Base-by-base conservation (phyloP, 176 grass and related monocot species). In the Triticum turgidum region DNA sequence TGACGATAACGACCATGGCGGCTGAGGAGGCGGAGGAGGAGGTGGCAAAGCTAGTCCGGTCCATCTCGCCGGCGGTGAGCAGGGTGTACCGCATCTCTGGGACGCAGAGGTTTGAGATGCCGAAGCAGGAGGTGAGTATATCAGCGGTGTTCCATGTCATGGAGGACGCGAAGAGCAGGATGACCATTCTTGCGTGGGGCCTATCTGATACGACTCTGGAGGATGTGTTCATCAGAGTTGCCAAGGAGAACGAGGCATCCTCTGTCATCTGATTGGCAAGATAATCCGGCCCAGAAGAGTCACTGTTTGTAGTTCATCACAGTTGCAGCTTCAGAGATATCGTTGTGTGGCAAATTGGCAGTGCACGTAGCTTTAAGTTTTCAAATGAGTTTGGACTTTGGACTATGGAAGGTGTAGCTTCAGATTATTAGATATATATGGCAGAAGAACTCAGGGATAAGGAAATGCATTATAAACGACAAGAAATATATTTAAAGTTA, bases 101-200 rank as follows among this genome's bases (percentile, higher is more conserved):
- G 45, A 92, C 87, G 2, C 90, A 92, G 42, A 92, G 87, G 81
- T 89, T 89, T 5, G 87, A 89, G 83, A 80, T 92, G 84, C 77
- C 91, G 8, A 89, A 87, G 87, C 67, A 84, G 69, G 87, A 86
- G 18, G 15, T 87, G 52, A 84, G 41, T 32, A 87, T 89, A 22
- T 73, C 74, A 0, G 47, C 83, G 32, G 84, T 89, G 66, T 90
- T 90, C 32, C 42, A 74, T 21, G 89, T 34, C 66, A 90, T 87
- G 80, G 84, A 90, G 41, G 2, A 45, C 4, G 84, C 80, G 1
- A 90, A 87, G 34, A 66, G 58, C 10, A 66, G 80, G 74, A 20
- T 83, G 42, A 74, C 47, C 66, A 73, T 90, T 52, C 9, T 72
- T 47, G 84, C 84, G 80, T 90, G 89, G 80, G 84, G 84, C 73